Evolutionary conservation across 768 basidiomycete genomes (phyloP), one percentile per base, ranked within the genome.

Genomic region (Rhodotorula sphaerocarpa): DNA sequence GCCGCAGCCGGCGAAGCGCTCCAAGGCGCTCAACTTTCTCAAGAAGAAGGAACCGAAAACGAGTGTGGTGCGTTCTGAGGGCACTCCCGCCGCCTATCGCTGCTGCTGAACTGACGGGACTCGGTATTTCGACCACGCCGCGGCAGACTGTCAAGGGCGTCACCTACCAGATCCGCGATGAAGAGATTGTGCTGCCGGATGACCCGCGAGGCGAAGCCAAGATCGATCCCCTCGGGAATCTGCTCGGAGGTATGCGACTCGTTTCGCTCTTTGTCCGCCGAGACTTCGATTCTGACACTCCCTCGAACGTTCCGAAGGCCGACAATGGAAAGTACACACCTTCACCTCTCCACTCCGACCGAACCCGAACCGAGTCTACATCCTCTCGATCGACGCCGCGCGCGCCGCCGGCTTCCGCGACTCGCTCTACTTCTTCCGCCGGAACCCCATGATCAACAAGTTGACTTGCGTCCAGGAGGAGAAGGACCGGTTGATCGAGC

Each of bases 381-480:
- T 95, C 83, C 86, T 97, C 45, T 91, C 93, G 27, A 97, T 99
- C 61, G 95, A 99, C 72, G 93, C 91, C 5, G 95, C 95, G 1
- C 84, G 93, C 31, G 88, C 89, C 14, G 92, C 90, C 25, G 95
- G 95, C 7, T 96, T 90, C 77, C 83, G 90, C 51, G 95, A 97
- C 75, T 96, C 95, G 14, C 78, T 97, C n/a, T 95, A 96, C 76
- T 96, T 96, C 76, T 92, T 96, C 77, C 86, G 95, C 5, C 82
- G 90, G 10, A 95, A 93, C 67, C 83, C 84, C 0, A 83, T 90
- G 33, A 86, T 93, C 21, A 80, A 91, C 79, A 97, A 97, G 75
- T 81, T 95, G 63, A 86, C 86, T 66, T 89, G 90, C 34, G 87
- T 85, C 0, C 86, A 90, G 60, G 80, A 82, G 23, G 95, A 97